phyloP scores from a whole-genome alignment of 352 stramenopile genomes.

The Plasmopara halstedii region DNA sequence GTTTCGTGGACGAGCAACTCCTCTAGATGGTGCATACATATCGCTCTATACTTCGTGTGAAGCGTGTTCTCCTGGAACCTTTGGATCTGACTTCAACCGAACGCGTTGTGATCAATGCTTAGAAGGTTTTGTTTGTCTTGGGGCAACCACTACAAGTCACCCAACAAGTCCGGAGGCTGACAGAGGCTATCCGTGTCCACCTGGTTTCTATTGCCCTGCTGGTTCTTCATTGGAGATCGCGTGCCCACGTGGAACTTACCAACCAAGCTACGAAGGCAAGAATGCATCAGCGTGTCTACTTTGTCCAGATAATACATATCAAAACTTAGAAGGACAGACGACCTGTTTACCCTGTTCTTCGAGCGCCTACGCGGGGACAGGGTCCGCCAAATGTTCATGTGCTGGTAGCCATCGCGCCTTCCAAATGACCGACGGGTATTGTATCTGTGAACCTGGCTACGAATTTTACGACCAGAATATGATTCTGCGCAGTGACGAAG shows the following conservation, averaged over 20 bases:
- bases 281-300: conserved; percentile 54
- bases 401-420: conserved; percentile 85
- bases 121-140: conserved; percentile 82
- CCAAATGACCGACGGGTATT: conserved; percentile 87
- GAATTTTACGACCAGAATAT: conserved; percentile 88
- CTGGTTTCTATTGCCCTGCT: conserved; percentile 65
- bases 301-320: conserved; percentile 76
- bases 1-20: conserved; percentile 50
- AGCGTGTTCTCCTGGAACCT: conserved; percentile 66
- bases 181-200: conserved; percentile 78
- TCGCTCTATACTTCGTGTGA: conserved; percentile 55
- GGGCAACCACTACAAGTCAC: conserved; percentile 46
- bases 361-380: conserved; percentile 47
- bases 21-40: conserved; percentile 40
- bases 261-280: conserved; percentile 30
- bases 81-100: conserved; percentile 73
- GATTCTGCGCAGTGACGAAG: conserved; percentile 69
- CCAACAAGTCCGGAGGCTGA: conserved; percentile 53
- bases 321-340: conserved; percentile 48
- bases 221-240: conserved; percentile 41
- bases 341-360: conserved; percentile 86
- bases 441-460: conserved; percentile 87
- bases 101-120: conserved; percentile 58
- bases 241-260: conserved; percentile 78
- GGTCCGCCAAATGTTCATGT: conserved; percentile 71